Base-by-base conservation (phyloP, 2,329 filamentous ascomycete species). In the Cyphellophora attinorum region DNA sequence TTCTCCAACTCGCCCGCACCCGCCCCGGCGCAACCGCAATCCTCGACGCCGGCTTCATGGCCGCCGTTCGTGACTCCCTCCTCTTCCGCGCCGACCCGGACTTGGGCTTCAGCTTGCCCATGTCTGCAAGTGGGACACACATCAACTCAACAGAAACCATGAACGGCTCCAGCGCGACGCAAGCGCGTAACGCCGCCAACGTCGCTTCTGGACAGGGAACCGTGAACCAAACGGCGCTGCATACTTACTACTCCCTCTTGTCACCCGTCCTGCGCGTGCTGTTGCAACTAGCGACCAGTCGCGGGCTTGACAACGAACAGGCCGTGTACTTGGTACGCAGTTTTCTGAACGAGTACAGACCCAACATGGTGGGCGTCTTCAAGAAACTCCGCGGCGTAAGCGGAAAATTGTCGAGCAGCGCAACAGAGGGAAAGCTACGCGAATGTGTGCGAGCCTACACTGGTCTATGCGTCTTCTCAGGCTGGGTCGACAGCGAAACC, bases 71-170 rank as follows among this genome's bases (percentile, higher is more conserved):
- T 42, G 74, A 81, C 37, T 93, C 86, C 1, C 76, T 78, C n/a
- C 70, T 96, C 14, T 98, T 96, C 56, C 69, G 78, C 6, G 82
- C 83, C 10, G 91, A 98, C 55, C 91, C 91, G 1, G 91, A 98
- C 57, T 76, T 98, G 35, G 86, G 93, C 40, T 76, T 88, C 38
- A 72, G 29, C 16, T 25, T 40, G 12, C 31, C 35, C 19, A 29
- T 40, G 33, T n/a, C 45, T 45, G 28, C 23, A 31, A 11, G 23
- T 14, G 11, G 15, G 12, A 11, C 27, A 11, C 13, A 29, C 17
- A 13, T 35, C 6, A 18, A 12, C 15, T 21, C 34, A 19, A n/a
- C n/a, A n/a, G n/a, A n/a, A n/a, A n/a, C n/a, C n/a, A 15, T 19
- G 6, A 35, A 11, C 18, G 13, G 25, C 13, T 27, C 6, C 16